Evolutionary conservation across 352 stramenopile genomes (phyloP), one percentile per base, ranked within the genome.

Genomic region (Phytophthora syringae): DNA sequence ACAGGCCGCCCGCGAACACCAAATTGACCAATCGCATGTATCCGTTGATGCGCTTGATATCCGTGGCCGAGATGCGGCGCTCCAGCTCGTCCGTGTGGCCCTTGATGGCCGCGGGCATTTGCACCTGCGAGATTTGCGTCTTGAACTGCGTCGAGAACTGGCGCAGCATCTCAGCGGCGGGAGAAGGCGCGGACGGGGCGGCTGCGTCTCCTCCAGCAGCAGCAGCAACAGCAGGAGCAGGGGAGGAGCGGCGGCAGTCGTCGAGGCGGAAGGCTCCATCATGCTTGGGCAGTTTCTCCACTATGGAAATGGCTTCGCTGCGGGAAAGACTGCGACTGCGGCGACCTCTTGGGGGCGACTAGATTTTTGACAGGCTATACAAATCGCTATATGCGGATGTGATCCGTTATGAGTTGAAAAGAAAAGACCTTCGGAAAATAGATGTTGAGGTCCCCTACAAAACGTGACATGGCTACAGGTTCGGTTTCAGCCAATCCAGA

Each of bases 11-110:
- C 4, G 81, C 81, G 32, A 72, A 76, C 50, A 87, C 73, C 10
- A 95, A 69, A 64, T 95, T 95, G 32, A 89, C 86, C 27, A 93
- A 61, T 10, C 86, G 83, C 80, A 95, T 92, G 74, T 95, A 93
- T 49, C 86, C 86, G 49, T 95, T 93, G 69, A 95, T 95, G 53
- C 86, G 86, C 44, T 72, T 72, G 51, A 95, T 95, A 68, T 95
- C 86, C 27, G 86, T 95, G 59, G 60, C 56, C 5, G 79, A 81
- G 67, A 93, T 93, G 60, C 83, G 82, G 37, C 86, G 72, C 53
- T 83, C 77, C 50, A 93, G 58, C 43, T 88, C 83, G 66, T 93
- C 84, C 27, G 84, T 83, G 60, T 78, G 84, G 48, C 89, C 82
- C 60, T 85, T 88, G 59, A 93, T 64, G 11, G 73, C 81, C 27